phyloP scores from a whole-genome alignment of 495 filamentous ascomycete genomes.

The Neurospora africana region DNA sequence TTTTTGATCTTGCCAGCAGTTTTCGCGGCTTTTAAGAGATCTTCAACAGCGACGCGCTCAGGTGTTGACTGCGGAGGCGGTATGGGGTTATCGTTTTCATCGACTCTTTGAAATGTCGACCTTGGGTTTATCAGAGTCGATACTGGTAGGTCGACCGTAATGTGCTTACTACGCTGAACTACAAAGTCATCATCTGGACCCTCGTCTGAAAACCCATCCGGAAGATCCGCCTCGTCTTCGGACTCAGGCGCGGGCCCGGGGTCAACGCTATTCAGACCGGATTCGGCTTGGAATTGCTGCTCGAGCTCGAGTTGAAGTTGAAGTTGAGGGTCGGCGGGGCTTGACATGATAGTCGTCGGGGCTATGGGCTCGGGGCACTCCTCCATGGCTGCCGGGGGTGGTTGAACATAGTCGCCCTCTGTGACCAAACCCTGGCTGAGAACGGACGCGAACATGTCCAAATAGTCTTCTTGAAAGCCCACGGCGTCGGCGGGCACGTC shows the following conservation, averaged over 20 bases:
- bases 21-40: slow-evolving; percentile 8
- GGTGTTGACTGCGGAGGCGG: slow-evolving; percentile 7
- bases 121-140: slow-evolving; percentile 14
- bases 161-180: not conserved
- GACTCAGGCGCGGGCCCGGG: not conserved
- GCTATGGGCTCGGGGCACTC: not conserved
- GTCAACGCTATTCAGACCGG: not conserved
- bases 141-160: slow-evolving; percentile 14
- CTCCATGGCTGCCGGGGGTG: not conserved
- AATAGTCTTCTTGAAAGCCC: not conserved
- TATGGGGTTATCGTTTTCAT: slow-evolving; percentile 5
- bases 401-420: not conserved
- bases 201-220: not conserved
- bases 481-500: not conserved
- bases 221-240: not conserved
- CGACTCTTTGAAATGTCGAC: not conserved
- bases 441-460: not conserved
- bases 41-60: slow-evolving; percentile 21
- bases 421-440: not conserved
- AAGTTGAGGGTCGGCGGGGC: not conserved
- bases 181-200: slow-evolving; percentile 1
- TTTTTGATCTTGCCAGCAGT: not conserved
- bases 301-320: not conserved
- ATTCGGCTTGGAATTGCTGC: not conserved
- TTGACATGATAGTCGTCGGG: not conserved